Evolutionary conservation across 371 early-diverging fungal species (phyloP).

Genomic region (Gilbertella persicaria): DNA sequence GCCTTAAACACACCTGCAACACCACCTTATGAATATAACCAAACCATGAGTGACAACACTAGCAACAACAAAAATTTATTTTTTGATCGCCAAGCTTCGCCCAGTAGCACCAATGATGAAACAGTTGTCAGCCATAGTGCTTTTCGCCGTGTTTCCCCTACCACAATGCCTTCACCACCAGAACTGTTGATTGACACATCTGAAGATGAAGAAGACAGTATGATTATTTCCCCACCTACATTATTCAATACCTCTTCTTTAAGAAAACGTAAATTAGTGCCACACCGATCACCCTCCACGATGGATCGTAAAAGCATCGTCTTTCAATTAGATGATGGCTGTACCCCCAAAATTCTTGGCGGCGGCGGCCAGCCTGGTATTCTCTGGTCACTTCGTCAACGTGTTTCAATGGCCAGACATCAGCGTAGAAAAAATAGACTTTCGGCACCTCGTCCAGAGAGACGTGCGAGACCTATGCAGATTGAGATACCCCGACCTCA

Average conservation of each 20-base stretch:
- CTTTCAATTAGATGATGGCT: conserved; percentile 18
- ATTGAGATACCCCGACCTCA: conserved; percentile 29
- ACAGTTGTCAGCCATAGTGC: conserved; percentile 14
- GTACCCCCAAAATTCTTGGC: conserved; percentile 4
- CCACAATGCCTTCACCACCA: conserved; percentile 37
- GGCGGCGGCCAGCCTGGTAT: conserved; percentile 7
- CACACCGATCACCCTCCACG: conserved; percentile 25
- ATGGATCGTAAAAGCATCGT: conserved; percentile 17
- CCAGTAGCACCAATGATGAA: conserved; percentile 1
- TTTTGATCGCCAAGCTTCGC: conserved; percentile 11
- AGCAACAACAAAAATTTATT: conserved; percentile 7
- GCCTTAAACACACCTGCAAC: conserved; percentile 28
- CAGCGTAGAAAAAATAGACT: conserved; percentile 17
- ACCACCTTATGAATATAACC: conserved; percentile 31
- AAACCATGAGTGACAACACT: neutral
- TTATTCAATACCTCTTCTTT: neutral
- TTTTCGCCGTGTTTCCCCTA: conserved; percentile 24
- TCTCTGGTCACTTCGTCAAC: conserved; percentile 25
- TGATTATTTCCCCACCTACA: too few species aligned
- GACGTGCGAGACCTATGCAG: conserved; percentile 24
- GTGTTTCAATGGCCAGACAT: conserved; percentile 16
- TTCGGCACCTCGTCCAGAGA: conserved; percentile 15
- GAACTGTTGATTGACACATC: conserved; percentile 34
- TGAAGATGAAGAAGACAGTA: conserved; percentile 24
- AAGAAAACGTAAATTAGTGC: conserved; percentile 16